Evolutionary conservation across 1,284 basidiomycete genomes (phyloP).

Genomic region (Phaffia rhodozyma): DNA sequence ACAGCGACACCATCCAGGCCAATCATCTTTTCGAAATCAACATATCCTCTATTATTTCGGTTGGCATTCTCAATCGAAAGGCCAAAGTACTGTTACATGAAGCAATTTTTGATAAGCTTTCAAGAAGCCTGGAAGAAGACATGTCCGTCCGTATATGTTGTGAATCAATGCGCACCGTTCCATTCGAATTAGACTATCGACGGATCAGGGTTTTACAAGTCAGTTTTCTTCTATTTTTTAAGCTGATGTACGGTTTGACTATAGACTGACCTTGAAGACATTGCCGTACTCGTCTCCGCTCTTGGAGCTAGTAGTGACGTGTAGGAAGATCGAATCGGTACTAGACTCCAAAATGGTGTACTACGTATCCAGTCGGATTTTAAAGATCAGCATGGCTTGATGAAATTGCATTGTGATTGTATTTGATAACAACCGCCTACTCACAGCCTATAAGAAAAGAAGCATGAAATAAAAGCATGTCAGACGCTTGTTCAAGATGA

Average conservation of each 20-base stretch:
- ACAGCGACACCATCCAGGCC: slow-evolving; percentile 92
- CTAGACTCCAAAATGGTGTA: slow-evolving; percentile 91
- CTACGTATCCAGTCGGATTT: background rate
- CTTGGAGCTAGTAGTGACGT: slow-evolving; percentile 78
- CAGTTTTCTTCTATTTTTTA: background rate
- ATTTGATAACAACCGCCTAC: too few relatives aligned
- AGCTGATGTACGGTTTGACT: background rate
- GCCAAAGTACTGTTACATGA: slow-evolving; percentile 53
- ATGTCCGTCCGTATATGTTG: background rate
- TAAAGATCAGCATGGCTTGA: background rate
- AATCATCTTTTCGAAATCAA: slow-evolving; percentile 97
- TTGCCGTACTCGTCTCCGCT: slow-evolving; percentile 71
- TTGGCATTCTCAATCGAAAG: slow-evolving; percentile 80
- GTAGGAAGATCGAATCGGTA: slow-evolving; percentile 85
- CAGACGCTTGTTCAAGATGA: background rate
- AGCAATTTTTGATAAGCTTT: too few relatives aligned
- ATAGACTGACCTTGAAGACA: slow-evolving; percentile 50
- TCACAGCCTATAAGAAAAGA: background rate
- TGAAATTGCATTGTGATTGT: too few relatives aligned
- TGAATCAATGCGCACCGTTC: slow-evolving; percentile 44
- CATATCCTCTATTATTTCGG: slow-evolving; percentile 71
- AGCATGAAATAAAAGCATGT: background rate
- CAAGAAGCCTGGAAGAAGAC: background rate
- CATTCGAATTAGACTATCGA: slow-evolving; percentile 80
- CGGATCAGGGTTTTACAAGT: background rate